These are phyloP conservation scores for Diplodia corticola DNA, from an alignment of 2,329 filamentous ascomycete species.

Conservation along the genomic window DNA sequence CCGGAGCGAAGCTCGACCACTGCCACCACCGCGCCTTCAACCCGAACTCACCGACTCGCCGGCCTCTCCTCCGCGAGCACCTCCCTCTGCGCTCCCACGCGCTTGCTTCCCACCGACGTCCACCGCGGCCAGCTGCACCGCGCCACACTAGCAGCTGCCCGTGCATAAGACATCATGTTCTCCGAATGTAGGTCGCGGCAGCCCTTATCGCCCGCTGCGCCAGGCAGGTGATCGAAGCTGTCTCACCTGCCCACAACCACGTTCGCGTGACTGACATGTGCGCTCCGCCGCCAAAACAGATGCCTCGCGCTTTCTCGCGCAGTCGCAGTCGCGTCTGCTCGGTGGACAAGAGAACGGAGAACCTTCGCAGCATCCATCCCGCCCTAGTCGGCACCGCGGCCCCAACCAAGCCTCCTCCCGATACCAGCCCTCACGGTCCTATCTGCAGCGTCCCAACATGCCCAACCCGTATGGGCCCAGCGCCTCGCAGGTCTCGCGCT, in stretches of 20 bases:
- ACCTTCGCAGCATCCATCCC: slow-evolving; percentile 38
- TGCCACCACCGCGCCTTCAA: background rate
- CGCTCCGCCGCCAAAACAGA: slow-evolving; percentile 56
- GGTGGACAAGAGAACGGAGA: slow-evolving; percentile 53
- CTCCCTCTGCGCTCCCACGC: slow-evolving; percentile 5
- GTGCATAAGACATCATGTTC: slow-evolving; percentile 60
- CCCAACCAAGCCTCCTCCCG: slow-evolving; percentile 52
- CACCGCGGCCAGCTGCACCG: slow-evolving; percentile 17
- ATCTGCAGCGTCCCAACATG: slow-evolving; percentile 54
- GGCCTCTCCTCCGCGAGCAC: background rate
- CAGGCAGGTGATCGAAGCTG: slow-evolving; percentile 31
- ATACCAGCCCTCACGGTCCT: slow-evolving; percentile 51
- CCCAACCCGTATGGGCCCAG: slow-evolving; percentile 74
- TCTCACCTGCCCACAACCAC: slow-evolving; percentile 28
- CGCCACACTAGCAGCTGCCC: slow-evolving; percentile 17
- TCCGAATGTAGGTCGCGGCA: slow-evolving; percentile 75
- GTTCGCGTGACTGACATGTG: slow-evolving; percentile 47
- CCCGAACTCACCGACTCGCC: slow-evolving; percentile 17
- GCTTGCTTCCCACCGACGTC: background rate
- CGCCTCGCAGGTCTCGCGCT: slow-evolving; percentile 70
- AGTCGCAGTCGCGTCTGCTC: slow-evolving; percentile 89
- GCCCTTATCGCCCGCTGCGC: slow-evolving; percentile 38
- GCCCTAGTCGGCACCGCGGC: slow-evolving; percentile 47
- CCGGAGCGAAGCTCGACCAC: slow-evolving; percentile 7
- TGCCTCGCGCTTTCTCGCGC: slow-evolving; percentile 92